Evolutionary conservation across 2,329 filamentous ascomycete genomes (phyloP).

Genomic region (Botrytis sinoallii): DNA sequence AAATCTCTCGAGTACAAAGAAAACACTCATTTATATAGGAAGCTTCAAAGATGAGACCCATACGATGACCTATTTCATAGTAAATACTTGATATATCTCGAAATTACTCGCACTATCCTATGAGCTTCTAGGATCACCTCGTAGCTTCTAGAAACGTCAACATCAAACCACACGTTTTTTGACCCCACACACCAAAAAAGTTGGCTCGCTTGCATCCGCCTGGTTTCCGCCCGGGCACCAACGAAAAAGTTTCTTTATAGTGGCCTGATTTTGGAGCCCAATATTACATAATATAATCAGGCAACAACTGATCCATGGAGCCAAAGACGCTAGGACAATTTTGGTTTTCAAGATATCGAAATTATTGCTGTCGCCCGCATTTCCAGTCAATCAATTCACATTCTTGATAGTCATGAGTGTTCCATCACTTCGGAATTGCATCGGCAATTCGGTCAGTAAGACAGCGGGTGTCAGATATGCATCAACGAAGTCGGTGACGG

Average conservation of each 20-base stretch:
- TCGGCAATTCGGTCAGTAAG: conserved; percentile 3
- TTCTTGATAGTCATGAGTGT: conserved; percentile 26
- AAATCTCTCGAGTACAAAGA: background rate
- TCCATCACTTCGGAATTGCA: conserved; percentile 19
- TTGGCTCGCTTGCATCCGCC: background rate
- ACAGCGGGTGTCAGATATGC: conserved; percentile 21
- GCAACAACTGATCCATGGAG: background rate
- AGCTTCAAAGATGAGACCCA: background rate
- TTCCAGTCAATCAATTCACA: background rate
- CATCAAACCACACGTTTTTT: background rate
- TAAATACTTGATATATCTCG: conserved; percentile 14
- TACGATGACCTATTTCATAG: conserved; percentile 1
- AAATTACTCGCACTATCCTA: background rate
- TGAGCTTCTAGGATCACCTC: background rate
- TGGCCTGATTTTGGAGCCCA: conserved; percentile 5
- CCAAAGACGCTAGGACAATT: conserved; percentile 18
- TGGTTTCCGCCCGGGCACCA: background rate
- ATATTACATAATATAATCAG: background rate
- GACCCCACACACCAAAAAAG: conserved; percentile 7
- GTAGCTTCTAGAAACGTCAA: conserved; percentile 18
- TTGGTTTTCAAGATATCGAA: conserved; percentile 21
- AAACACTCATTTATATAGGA: conserved; percentile 12
- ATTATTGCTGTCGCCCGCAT: background rate
- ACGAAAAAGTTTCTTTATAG: background rate
- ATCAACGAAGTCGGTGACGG: conserved; percentile 19